These are phyloP conservation scores for Endoconidiophora polonica DNA, from an alignment of 2,329 filamentous ascomycete species.

Conservation along the genomic window DNA sequence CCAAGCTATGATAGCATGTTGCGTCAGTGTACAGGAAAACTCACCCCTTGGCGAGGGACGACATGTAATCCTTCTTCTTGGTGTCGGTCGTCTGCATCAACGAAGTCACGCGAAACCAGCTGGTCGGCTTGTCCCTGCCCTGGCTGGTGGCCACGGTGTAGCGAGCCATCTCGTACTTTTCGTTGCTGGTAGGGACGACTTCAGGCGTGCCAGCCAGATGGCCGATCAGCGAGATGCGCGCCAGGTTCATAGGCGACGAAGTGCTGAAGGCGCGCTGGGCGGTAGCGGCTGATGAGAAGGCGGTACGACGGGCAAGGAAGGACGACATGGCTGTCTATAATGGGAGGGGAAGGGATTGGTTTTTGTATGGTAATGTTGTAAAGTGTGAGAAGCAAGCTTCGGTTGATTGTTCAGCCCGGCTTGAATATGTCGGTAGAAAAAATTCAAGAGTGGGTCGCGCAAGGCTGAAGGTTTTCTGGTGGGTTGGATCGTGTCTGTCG, in stretches of 20 bases:
- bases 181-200: conserved; percentile 49
- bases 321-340: conserved; percentile 24
- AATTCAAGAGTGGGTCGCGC: too few species aligned
- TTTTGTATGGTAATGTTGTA: conserved; percentile 8
- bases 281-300: conserved; percentile 27
- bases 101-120: conserved; percentile 68
- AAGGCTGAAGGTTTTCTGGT: too few species aligned
- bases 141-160: conserved; percentile 58
- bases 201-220: conserved; percentile 70
- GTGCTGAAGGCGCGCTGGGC: conserved; percentile 58
- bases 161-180: conserved; percentile 50
- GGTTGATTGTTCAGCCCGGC: too few species aligned
- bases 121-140: conserved; percentile 56
- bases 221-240: conserved; percentile 75
- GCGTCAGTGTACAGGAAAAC: conserved; percentile 21
- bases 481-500: too few species aligned
- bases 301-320: conserved; percentile 36
- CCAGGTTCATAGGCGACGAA: conserved; percentile 45
- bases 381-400: too few species aligned
- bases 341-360: not conserved
- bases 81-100: conserved; percentile 59
- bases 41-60: conserved; percentile 70
- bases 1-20: not conserved
- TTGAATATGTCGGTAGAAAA: too few species aligned
- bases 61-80: conserved; percentile 51